Evolutionary conservation across 768 basidiomycete genomes (phyloP).

Genomic region (Cyathus striatus): DNA sequence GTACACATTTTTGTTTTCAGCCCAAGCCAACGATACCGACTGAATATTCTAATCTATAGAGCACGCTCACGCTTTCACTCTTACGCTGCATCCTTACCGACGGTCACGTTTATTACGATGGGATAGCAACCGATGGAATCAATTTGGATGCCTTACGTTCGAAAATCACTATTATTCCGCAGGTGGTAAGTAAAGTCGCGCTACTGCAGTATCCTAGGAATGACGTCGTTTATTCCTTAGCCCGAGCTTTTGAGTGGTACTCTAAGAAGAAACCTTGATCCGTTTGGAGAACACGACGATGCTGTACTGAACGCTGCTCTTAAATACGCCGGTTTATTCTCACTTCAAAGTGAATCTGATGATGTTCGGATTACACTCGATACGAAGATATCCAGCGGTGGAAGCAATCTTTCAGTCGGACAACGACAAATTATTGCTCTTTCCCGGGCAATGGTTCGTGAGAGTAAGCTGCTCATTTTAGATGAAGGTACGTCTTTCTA

Average conservation of each 20-base stretch:
- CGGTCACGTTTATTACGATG: slow-evolving; percentile 49
- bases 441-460: slow-evolving; percentile 52
- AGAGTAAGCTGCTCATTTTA: slow-evolving; percentile 50
- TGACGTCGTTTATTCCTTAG: slow-evolving; percentile 8
- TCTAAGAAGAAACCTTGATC: slow-evolving; percentile 54
- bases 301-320: slow-evolving; percentile 24
- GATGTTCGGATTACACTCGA: slow-evolving; percentile 42
- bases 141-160: slow-evolving; percentile 49
- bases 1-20: slow-evolving; percentile 9
- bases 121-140: slow-evolving; percentile 34
- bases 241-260: slow-evolving; percentile 41
- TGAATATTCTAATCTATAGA: slow-evolving; percentile 15
- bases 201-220: neutral
- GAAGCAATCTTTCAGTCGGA: slow-evolving; percentile 63
- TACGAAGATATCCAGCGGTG: slow-evolving; percentile 39
- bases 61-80: slow-evolving; percentile 50
- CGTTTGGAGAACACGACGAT: slow-evolving; percentile 49
- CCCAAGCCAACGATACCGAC: neutral
- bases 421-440: slow-evolving; percentile 62
- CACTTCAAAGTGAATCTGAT: slow-evolving; percentile 31
- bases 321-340: slow-evolving; percentile 27
- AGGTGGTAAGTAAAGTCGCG: slow-evolving; percentile 24
- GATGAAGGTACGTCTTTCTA: slow-evolving; percentile 43
- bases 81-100: slow-evolving; percentile 48
- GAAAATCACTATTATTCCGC: slow-evolving; percentile 52